Base-by-base conservation (phyloP, 495 filamentous ascomycete species). In the Trypethelium eluteriae region DNA sequence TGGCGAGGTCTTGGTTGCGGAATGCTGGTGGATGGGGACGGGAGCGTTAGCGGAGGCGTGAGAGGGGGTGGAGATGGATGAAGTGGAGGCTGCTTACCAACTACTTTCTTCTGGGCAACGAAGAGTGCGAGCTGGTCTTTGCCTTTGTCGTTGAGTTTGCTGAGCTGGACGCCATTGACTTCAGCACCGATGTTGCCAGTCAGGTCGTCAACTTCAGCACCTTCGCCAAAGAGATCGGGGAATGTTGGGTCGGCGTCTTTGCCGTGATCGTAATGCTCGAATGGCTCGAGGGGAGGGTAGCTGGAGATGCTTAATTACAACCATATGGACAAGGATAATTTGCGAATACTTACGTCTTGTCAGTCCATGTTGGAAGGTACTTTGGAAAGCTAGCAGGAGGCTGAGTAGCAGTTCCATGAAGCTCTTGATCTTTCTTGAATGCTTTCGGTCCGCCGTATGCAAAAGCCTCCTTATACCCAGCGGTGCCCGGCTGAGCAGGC, bases 111-210 rank as follows among this genome's bases (percentile, higher is more conserved):
- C 76, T 92, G 84, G 2, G 90, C 89, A 5, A 91, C 87, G 64
- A 89, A 84, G 2, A 90, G 83, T 2, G 91, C 91, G 3, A 96
- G 83, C 75, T 94, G 86, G 73, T 94, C 88, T 75, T 91, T 93
- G 64, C 86, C 90, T 2, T 82, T 83, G 39, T 79, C 62, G 64
- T 76, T 84, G 32, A 96, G 82, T 53, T 81, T 77, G 80, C 83
- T 88, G 62, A 96, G 81, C 76, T 94, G 89, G 16, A 92, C 79
- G 38, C 90, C 90, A n/a, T 76, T 79, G 50, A 96, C 80, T 77
- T 91, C 89, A 12, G 88, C 85, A 50, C 91, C 91, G 69, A 88
- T 91, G 62, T 83, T 85, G 2, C 89, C 86, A 2, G 89, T 91
- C 18, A 93, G 79, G 63, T 92, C 78, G 7, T 73, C 78, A 32